Evolutionary conservation across 2,329 filamentous ascomycete species (phyloP), one percentile per base, ranked within the genome.

Genomic region (Penicillium capsulatum): DNA sequence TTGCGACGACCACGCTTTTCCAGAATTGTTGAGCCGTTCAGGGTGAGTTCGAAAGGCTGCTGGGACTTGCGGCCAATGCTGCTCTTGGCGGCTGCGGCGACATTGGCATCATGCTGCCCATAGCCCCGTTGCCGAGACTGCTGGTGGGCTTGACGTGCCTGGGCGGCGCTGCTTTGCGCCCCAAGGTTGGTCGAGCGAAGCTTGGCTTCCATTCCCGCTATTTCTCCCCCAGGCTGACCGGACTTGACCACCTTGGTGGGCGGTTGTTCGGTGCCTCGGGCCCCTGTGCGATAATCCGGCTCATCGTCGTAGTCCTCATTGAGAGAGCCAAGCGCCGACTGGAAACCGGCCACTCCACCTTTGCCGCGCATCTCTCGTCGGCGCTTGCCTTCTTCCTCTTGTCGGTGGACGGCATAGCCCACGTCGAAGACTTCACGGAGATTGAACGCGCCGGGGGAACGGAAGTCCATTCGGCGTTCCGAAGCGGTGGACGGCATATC

Each of bases 401-500:
- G 89, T 32, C 92, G 77, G 63, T 97, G 92, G 7, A 98, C 92
- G 7, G 92, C 91, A 58, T 98, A 98, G n/a, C 88, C 84, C 34
- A 98, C 91, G 58, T 98, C 92, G 53, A 98, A 98, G 2, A 97
- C 90, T 66, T 98, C 92, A 44, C 92, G 87, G 9, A 98, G 73
- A 61, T 97, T 97, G 66, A 98, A 84, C 2, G 88, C 90, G 35
- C 90, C 92, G 0, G 92, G 92, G 0, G 90, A 97, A 42, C 92
- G 81, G 81, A 97, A 98, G 64, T 98, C 92, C 68, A 84, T 81
- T 13, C 86, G 81, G 47, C 80, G 82, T 17, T 84, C 83, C 26
- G 65, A 60, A 11, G 74, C 73, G 3, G 61, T 60, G 7, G 64
- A 66, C 10, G 79, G 78, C 8, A 77, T 76, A 45, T 82, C 75